Evolutionary conservation across 2,329 filamentous ascomycete genomes (phyloP).

Genomic region (Arthrocladium fulminans): DNA sequence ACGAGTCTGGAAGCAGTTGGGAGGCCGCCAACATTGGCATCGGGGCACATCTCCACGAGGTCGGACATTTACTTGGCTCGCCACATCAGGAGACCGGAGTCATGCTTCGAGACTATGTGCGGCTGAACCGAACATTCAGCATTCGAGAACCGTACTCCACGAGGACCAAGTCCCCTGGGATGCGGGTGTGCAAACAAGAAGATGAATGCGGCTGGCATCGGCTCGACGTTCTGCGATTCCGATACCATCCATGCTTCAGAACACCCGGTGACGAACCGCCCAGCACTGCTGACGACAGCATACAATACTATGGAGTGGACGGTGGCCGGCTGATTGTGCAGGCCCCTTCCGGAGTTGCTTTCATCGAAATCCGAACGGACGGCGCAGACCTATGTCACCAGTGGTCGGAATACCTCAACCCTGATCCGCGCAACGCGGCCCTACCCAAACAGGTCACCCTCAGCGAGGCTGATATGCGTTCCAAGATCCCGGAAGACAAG

Average conservation of each 20-base stretch:
- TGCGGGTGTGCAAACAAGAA: conserved; percentile 59
- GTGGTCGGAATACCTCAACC: conserved; percentile 71
- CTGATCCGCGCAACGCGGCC: conserved; percentile 44
- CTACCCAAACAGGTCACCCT: conserved; percentile 65
- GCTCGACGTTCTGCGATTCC: conserved; percentile 78
- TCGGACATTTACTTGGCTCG: conserved; percentile 81
- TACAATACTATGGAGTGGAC: conserved; percentile 81
- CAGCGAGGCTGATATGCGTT: conserved; percentile 65
- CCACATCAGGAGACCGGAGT: conserved; percentile 84
- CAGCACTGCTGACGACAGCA: conserved; percentile 56
- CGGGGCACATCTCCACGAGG: conserved; percentile 84
- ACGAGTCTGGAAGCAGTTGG: conserved; percentile 84
- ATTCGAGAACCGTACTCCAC: conserved; percentile 77
- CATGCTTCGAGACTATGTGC: conserved; percentile 83
- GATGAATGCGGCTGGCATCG: conserved; percentile 92
- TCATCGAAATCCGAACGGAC: conserved; percentile 71
- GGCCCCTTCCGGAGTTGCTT: conserved; percentile 72
- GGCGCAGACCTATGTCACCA: conserved; percentile 71
- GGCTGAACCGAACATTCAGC: conserved; percentile 73
- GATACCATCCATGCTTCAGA: conserved; percentile 81
- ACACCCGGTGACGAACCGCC: conserved; percentile 64
- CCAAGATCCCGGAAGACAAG: conserved; percentile 61
- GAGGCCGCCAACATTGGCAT: conserved; percentile 92
- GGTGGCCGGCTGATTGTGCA: conserved; percentile 66
- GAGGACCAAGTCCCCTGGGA: conserved; percentile 71